Evolutionary conservation across 192 early-diverging fungal genomes (phyloP).

Genomic region (Coemansia sp.): DNA sequence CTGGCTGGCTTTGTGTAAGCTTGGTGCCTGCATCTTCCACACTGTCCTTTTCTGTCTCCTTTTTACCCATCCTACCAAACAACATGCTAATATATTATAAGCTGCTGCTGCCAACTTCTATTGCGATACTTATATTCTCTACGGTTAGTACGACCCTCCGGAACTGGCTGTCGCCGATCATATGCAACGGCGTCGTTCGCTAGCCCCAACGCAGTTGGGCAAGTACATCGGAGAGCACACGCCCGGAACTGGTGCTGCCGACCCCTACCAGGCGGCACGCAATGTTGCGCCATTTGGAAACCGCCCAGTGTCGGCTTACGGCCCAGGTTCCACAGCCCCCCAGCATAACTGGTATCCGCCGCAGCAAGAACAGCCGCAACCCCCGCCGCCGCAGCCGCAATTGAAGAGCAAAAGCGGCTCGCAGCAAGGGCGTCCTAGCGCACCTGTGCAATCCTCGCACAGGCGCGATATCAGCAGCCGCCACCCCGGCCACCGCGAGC

Average conservation of each 20-base stretch:
- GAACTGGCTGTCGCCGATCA: constrained; percentile 35
- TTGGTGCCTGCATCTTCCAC: not conserved
- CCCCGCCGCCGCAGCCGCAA: constrained; percentile 9
- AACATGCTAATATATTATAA: not conserved
- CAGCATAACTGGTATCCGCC: constrained; percentile 16
- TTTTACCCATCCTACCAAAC: not conserved
- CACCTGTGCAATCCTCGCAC: not conserved
- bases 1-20: not conserved
- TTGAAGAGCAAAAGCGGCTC: constrained; percentile 1
- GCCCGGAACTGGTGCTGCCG: constrained; percentile 11
- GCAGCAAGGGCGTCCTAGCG: constrained; percentile 13
- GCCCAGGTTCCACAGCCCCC: not conserved
- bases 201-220: constrained; percentile 37
- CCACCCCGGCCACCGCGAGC: constrained; percentile 37
- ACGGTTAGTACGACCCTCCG: constrained; percentile 46
- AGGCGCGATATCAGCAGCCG: constrained; percentile 32
- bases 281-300: constrained; percentile 11
- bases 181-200: constrained; percentile 42
- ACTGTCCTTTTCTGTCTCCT: not conserved
- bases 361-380: not conserved
- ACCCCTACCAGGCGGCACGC: constrained; percentile 37
- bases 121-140: not conserved
- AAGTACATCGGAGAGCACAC: constrained; percentile 28
- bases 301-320: constrained; percentile 30
- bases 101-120: not conserved